A percentile compares a stretch with the other conserved stretches of the same genome.
Conservation (phyloP, 75 land plant genomes). For the Sequoiadendron giganteum region DNA sequence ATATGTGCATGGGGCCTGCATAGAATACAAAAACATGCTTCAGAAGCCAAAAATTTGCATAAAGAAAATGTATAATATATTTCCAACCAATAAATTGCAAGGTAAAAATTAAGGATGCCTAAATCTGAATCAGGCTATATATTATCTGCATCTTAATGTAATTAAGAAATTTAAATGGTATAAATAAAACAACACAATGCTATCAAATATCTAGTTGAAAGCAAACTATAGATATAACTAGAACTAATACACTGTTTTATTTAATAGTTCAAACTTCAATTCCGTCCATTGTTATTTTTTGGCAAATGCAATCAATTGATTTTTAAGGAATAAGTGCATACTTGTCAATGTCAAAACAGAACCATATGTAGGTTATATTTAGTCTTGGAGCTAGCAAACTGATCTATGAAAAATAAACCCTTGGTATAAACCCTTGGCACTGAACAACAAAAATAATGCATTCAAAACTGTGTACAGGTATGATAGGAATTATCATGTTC, state of each 20-base stretch:
- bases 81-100: background rate
- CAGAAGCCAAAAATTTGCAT: background rate
- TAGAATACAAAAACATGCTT: background rate
- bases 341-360: background rate
- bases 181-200: background rate
- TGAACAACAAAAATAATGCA: background rate
- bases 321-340: background rate
- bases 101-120: background rate
- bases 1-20: conserved; percentile 91
- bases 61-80: background rate
- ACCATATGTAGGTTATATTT: background rate
- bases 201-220: background rate
- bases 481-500: background rate
- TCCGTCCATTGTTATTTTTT: background rate
- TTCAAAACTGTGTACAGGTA: background rate
- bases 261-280: background rate
- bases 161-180: background rate
- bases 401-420: background rate
- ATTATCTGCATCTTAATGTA: background rate
- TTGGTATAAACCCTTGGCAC: background rate
- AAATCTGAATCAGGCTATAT: background rate
- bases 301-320: background rate
- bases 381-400: background rate
- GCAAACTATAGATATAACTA: background rate
- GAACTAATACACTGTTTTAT: background rate